These are phyloP conservation scores for Tetragonia tetragonoides DNA, from an alignment of 148 eudicot genomes.

Conservation along the genomic window DNA sequence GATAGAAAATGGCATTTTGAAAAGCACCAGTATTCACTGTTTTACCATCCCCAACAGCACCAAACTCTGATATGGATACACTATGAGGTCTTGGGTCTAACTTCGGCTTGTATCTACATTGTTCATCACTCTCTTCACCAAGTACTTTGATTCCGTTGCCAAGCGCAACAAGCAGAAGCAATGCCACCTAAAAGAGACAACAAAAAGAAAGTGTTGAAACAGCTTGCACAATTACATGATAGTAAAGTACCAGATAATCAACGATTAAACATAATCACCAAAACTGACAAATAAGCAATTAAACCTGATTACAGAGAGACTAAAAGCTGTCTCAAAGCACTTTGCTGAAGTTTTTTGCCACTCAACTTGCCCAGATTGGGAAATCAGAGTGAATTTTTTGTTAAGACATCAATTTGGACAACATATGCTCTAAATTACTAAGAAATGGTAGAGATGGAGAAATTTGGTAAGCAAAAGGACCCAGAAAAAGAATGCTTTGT, in stretches of 20 bases:
- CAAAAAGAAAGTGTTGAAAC: background rate
- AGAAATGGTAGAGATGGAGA: background rate
- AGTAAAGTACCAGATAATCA: background rate
- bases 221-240: background rate
- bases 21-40: slow-evolving; percentile 55
- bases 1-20: slow-evolving; percentile 62
- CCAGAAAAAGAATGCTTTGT: background rate
- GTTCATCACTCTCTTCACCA: slow-evolving; percentile 31
- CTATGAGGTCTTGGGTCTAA: slow-evolving; percentile 59
- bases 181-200: slow-evolving; percentile 34
- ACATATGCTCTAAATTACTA: background rate
- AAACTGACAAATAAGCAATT: background rate
- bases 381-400: background rate
- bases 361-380: slow-evolving; percentile 4
- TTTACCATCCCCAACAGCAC: slow-evolving; percentile 64
- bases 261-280: background rate
- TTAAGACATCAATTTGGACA: background rate
- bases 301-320: slow-evolving; percentile 1
- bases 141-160: slow-evolving; percentile 31
- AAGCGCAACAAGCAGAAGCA: slow-evolving; percentile 37
- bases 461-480: background rate
- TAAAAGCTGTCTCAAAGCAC: background rate
- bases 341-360: background rate
- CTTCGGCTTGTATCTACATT: slow-evolving; percentile 42
- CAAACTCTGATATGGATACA: slow-evolving; percentile 58